These are phyloP conservation scores for Besnoitia besnoiti DNA, from an alignment of 169 alveolate species.

Conservation along the genomic window DNA sequence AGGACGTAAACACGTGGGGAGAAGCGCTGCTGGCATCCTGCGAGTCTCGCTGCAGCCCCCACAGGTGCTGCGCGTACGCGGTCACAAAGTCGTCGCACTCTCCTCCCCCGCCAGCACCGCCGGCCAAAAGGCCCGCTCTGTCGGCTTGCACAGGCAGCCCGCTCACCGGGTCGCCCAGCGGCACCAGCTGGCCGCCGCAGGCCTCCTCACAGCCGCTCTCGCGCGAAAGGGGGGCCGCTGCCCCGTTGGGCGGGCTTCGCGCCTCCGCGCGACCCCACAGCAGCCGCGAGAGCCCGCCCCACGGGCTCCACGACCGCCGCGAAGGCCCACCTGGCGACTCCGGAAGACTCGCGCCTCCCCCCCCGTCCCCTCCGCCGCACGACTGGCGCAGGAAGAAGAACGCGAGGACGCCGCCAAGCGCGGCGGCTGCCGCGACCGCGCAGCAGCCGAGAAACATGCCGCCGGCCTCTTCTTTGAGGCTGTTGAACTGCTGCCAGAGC, in stretches of 20 bases:
- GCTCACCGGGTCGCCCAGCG: too few relatives aligned
- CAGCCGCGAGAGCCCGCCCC: not conserved
- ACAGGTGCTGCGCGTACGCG: not conserved
- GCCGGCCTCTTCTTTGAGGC: not conserved
- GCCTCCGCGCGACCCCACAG: not conserved
- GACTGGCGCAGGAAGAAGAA: not conserved
- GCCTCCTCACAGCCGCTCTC: too few relatives aligned
- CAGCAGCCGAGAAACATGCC: constrained; percentile 12
- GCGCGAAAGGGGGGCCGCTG: too few relatives aligned
- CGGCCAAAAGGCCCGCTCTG: too few relatives aligned
- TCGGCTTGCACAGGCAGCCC: too few relatives aligned
- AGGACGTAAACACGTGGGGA: not conserved
- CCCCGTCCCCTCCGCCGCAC: not conserved
- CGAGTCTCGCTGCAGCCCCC: not conserved
- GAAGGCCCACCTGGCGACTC: not conserved
- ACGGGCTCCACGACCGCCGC: not conserved
- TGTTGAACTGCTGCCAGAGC: constrained; percentile 10
- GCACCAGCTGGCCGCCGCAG: too few relatives aligned
- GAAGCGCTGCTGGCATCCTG: not conserved
- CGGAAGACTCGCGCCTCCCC: not conserved
- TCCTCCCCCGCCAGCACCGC: too few relatives aligned
- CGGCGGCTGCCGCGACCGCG: constrained; percentile 15
- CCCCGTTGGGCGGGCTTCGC: too few relatives aligned
- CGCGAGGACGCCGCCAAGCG: constrained; percentile 4
- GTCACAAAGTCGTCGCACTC: not conserved